These are phyloP conservation scores for Kuraishia hungarica DNA, from an alignment of 805 yeast genomes.

Conservation along the genomic window DNA sequence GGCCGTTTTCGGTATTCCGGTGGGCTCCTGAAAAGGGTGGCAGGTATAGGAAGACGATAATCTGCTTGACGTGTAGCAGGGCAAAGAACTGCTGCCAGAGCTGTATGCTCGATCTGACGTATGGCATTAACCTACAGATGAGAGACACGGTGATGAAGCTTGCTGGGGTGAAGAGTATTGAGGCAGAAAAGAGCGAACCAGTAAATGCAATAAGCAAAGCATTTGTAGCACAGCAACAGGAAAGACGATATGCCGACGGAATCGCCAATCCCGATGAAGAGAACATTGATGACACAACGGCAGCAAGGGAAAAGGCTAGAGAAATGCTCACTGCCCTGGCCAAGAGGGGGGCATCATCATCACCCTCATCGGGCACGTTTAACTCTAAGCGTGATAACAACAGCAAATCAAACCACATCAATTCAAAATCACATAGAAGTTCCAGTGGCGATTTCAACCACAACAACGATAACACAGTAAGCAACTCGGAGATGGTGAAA, in stretches of 20 bases:
- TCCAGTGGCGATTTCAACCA: not conserved
- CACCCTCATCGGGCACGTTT: too few relatives aligned
- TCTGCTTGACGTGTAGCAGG: slow-evolving; percentile 76
- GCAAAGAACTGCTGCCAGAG: slow-evolving; percentile 80
- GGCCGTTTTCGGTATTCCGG: slow-evolving; percentile 74
- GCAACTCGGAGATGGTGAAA: slow-evolving; percentile 39
- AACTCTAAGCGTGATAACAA: not conserved
- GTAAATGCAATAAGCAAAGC: slow-evolving; percentile 45
- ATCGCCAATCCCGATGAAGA: slow-evolving; percentile 5
- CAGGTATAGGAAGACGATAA: slow-evolving; percentile 48
- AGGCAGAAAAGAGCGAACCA: slow-evolving; percentile 29
- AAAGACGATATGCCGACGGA: slow-evolving; percentile 8
- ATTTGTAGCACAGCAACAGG: slow-evolving; percentile 44
- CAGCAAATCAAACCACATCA: not conserved
- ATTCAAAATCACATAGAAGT: not conserved
- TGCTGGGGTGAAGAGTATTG: slow-evolving; percentile 37
- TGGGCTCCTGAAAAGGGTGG: slow-evolving; percentile 49
- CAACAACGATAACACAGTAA: slow-evolving; percentile 4
- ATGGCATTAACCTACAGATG: slow-evolving; percentile 69
- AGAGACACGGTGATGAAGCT: slow-evolving; percentile 75
- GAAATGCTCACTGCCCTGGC: slow-evolving; percentile 45
- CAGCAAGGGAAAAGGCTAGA: slow-evolving; percentile 31
- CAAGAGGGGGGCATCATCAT: slow-evolving; percentile 9
- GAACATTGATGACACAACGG: slow-evolving; percentile 16
- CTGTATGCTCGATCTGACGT: slow-evolving; percentile 76